These are phyloP conservation scores for Lachnellula occidentalis DNA, from an alignment of 2,329 filamentous ascomycete species.

Conservation along the genomic window DNA sequence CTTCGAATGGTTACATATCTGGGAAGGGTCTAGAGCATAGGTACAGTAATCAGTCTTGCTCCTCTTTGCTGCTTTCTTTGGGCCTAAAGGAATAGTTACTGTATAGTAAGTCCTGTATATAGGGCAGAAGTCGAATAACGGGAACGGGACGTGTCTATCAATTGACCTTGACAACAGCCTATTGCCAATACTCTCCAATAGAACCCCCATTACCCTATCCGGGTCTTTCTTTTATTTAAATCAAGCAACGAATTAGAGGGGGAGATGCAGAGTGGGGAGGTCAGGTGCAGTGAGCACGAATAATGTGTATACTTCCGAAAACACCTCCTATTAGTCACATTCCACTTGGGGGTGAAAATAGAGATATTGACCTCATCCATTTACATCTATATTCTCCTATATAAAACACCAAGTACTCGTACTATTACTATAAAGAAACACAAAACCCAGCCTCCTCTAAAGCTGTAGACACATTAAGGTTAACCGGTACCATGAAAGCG, in stretches of 20 bases:
- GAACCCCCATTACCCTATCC: not conserved
- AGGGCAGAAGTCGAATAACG: too few species aligned
- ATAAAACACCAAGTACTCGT: too few species aligned
- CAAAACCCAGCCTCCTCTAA: not conserved
- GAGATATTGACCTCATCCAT: not conserved
- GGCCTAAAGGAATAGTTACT: too few species aligned
- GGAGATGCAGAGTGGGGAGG: not conserved
- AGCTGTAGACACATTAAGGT: not conserved
- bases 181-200: not conserved
- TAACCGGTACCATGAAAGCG: not conserved
- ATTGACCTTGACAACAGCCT: too few species aligned
- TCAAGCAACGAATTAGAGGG: not conserved
- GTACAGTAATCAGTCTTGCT: too few species aligned
- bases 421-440: not conserved
- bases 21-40: too few species aligned
- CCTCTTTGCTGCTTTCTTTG: too few species aligned
- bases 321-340: not conserved
- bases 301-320: not conserved
- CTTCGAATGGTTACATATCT: too few species aligned
- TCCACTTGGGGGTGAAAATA: not conserved
- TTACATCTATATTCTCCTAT: not conserved
- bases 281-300: not conserved
- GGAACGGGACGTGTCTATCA: too few species aligned
- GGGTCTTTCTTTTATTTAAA: not conserved
- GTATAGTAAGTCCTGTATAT: too few species aligned